Conservation (phyloP, 1,284 basidiomycete species). For the Rhodotorula mucilaginosa region DNA sequence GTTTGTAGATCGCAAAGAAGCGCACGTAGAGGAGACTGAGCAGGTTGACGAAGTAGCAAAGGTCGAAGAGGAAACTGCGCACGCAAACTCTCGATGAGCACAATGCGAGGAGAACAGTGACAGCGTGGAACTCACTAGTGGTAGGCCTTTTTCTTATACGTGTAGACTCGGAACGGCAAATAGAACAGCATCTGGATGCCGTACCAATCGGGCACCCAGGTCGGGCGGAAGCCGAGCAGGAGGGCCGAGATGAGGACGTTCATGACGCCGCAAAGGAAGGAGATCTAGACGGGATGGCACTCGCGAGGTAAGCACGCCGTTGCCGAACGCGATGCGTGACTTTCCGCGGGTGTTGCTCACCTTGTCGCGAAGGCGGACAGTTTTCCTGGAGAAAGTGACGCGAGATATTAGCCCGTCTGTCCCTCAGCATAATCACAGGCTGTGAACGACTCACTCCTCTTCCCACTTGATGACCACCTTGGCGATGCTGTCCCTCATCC, state of each 20-base stretch:
- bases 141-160: constrained; percentile 44
- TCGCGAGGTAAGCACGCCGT: not conserved
- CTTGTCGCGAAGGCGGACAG: constrained; percentile 43
- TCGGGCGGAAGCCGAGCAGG: constrained; percentile 44
- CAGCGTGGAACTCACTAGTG: constrained; percentile 36
- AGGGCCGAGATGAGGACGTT: constrained; percentile 45
- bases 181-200: constrained; percentile 43
- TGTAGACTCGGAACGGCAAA: constrained; percentile 43
- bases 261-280: constrained; percentile 47
- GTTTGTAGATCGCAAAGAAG: too few relatives aligned
- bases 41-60: constrained; percentile 46
- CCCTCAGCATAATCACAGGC: not conserved
- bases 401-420: too few relatives aligned
- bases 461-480: constrained; percentile 44
- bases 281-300: constrained; percentile 31
- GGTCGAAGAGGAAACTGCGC: constrained; percentile 44
- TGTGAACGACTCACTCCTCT: constrained; percentile 39
- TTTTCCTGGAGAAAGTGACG: constrained; percentile 20
- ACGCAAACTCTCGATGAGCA: not conserved
- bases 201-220: constrained; percentile 45
- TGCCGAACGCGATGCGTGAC: too few relatives aligned
- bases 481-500: constrained; percentile 34
- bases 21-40: constrained; percentile 43
- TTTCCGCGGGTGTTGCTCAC: not conserved
- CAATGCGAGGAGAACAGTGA: accelerated